Evolutionary conservation across 2,329 filamentous ascomycete species (phyloP).

Genomic region (Leptosphaerulina australis): DNA sequence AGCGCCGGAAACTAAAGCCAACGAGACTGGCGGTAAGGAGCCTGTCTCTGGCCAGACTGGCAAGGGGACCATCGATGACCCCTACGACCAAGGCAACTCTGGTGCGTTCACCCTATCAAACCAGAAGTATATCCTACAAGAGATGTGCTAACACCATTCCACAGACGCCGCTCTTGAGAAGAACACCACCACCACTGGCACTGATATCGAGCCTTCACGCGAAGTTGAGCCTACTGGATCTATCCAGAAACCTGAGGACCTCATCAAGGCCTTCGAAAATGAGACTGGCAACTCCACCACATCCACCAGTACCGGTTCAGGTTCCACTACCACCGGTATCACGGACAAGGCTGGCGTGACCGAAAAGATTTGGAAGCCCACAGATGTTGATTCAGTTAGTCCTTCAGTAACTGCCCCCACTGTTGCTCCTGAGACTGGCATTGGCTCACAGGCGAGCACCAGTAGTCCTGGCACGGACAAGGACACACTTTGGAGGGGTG

Average conservation of each 20-base stretch:
- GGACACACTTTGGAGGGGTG: conserved; percentile 16
- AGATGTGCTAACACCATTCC: conserved; percentile 15
- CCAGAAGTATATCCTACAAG: too few relatives aligned
- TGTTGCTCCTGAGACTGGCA: conserved; percentile 49
- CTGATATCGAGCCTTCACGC: neutral
- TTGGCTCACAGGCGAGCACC: conserved; percentile 1
- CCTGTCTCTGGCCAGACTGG: conserved; percentile 75
- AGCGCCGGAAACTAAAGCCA: conserved; percentile 45
- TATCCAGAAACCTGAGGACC: conserved; percentile 17
- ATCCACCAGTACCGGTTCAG: conserved; percentile 28
- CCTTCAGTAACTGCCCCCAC: conserved; percentile 61
- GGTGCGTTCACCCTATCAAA: conserved; percentile 47
- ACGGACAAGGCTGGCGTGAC: conserved; percentile 31
- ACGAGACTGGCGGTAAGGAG: conserved; percentile 59
- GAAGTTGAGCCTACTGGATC: conserved; percentile 10
- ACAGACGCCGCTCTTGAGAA: conserved; percentile 25
- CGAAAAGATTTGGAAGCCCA: conserved; percentile 39
- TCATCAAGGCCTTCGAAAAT: conserved; percentile 21
- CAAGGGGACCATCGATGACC: conserved; percentile 70
- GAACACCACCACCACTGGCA: conserved; percentile 13
- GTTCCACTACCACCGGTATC: conserved; percentile 38
- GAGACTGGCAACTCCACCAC: conserved; percentile 25
- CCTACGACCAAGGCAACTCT: conserved; percentile 79
- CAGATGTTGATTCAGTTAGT: conserved; percentile 34
- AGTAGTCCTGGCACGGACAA: neutral